phyloP scores from a whole-genome alignment of 176 grass and related monocot genomes.

The Bolboschoenus planiculmis region DNA sequence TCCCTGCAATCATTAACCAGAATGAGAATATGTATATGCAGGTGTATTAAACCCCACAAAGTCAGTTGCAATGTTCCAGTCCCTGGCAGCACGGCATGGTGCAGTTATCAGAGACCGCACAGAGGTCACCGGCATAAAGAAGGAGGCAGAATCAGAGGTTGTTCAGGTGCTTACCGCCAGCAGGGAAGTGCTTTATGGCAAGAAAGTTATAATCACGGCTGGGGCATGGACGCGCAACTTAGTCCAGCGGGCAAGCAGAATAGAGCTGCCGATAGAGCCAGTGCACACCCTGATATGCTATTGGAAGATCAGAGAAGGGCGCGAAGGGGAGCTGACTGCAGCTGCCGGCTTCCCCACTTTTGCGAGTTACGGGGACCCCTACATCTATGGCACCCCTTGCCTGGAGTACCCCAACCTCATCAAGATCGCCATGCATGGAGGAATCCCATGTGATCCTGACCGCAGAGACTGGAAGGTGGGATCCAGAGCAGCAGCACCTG shows the following conservation, averaged over 20 bases:
- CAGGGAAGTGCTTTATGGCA: slow-evolving; percentile 37
- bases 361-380: slow-evolving; percentile 63
- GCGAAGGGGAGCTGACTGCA: slow-evolving; percentile 32
- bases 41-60: slow-evolving; percentile 86
- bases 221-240: slow-evolving; percentile 64
- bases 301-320: slow-evolving; percentile 61
- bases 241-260: slow-evolving; percentile 25
- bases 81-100: slow-evolving; percentile 48
- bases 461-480: slow-evolving; percentile 45
- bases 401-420: slow-evolving; percentile 80
- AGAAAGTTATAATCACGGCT: slow-evolving; percentile 50
- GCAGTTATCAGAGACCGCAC: slow-evolving; percentile 48
- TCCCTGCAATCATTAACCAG: neutral
- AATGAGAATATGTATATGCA: slow-evolving; percentile 27
- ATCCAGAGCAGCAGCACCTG: neutral
- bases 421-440: slow-evolving; percentile 73
- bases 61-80: slow-evolving; percentile 92
- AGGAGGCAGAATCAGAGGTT: slow-evolving; percentile 14
- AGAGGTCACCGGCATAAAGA: slow-evolving; percentile 43
- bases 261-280: slow-evolving; percentile 53
- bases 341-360: slow-evolving; percentile 81
- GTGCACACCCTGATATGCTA: slow-evolving; percentile 67
- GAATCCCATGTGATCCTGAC: slow-evolving; percentile 69
- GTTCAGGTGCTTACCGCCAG: slow-evolving; percentile 27
- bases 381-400: slow-evolving; percentile 83